Conservation (phyloP, 495 filamentous ascomycete species). For the Hyaloscypha finlandica region DNA sequence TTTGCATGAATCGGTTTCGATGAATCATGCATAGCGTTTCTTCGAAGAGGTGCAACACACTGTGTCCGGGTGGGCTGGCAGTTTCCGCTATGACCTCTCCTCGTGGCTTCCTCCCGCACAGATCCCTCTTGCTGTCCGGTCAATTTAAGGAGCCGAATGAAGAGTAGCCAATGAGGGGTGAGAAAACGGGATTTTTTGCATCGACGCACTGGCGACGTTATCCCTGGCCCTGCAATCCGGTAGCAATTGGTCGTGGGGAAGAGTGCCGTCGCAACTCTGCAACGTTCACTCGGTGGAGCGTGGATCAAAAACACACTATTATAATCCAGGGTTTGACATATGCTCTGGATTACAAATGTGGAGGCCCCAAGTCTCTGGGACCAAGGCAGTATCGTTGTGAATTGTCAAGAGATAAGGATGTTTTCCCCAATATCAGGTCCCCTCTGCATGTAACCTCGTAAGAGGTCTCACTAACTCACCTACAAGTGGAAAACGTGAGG, state of each 20-base stretch:
- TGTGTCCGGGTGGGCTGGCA: background rate
- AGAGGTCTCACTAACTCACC: no score
- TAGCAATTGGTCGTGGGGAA: background rate
- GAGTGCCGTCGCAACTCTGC: background rate
- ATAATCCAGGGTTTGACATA: background rate
- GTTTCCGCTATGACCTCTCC: slow-evolving; percentile 5
- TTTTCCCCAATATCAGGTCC: no score
- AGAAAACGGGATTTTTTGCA: background rate
- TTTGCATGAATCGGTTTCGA: slow-evolving; percentile 9
- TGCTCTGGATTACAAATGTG: background rate
- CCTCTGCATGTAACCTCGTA: no score
- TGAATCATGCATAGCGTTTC: slow-evolving; percentile 2
- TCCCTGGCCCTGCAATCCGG: background rate
- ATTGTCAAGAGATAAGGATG: background rate
- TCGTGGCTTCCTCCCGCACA: background rate
- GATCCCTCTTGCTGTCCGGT: background rate
- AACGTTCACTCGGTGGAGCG: background rate
- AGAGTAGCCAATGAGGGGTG: background rate
- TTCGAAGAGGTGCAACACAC: slow-evolving; percentile 4
- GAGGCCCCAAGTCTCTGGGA: background rate
- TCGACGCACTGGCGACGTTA: background rate
- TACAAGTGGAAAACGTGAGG: no score
- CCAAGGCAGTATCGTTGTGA: background rate
- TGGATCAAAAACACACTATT: background rate
- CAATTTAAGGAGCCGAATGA: background rate